Evolutionary conservation across 2,329 filamentous ascomycete species (phyloP), one percentile per base, ranked within the genome.

Genomic region (Fusarium acutatum): DNA sequence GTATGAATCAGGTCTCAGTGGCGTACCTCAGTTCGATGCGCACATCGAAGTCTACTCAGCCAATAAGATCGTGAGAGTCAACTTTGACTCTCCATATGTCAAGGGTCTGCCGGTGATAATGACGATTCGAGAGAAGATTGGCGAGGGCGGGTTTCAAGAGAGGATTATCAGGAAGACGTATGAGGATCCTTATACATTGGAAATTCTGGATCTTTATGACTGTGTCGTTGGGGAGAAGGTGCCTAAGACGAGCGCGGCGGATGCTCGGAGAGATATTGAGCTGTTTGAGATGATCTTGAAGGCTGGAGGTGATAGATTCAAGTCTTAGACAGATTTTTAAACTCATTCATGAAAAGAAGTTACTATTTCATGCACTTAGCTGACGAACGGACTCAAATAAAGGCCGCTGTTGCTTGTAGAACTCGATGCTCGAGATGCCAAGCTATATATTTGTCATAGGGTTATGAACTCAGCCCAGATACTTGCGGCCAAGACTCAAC

Each of bases 31-130:
- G 1, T 89, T 89, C 56, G 88, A 89, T 60, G 86, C 87, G 1
- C 83, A 86, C 47, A 77, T 89, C 12, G 85, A 85, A 6, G 81
- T 91, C 0, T 91, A 89, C 70, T 85, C 85, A 0, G 77, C 82
- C 22, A 81, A 84, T 12, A 91, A 91, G 80, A 86, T 85, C 0
- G 86, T 91, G 0, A 83, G 81, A 3, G 82, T 91, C 17, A 76
- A 86, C 40, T 90, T 87, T 70, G 88, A 91, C 63, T 87, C 88
- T 1, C 89, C 89, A 0, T 90, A 87, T 63, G 82, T 90, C n/a
- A 89, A 88, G 71, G 88, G 85, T 0, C 78, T 89, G 4, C 86
- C 86, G 0, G 86, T 88, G 30, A 85, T 81, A 11, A 84, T 90
- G 60, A 80, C 78, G 1, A 79, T 89, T 14, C 76, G 82, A 11